Percentiles rank a stretch among this genome's conserved stretches.
These are phyloP conservation scores for Scopulariopsis brevicaulis DNA, from an alignment of 2,329 filamentous ascomycete genomes.

Conservation along the genomic window DNA sequence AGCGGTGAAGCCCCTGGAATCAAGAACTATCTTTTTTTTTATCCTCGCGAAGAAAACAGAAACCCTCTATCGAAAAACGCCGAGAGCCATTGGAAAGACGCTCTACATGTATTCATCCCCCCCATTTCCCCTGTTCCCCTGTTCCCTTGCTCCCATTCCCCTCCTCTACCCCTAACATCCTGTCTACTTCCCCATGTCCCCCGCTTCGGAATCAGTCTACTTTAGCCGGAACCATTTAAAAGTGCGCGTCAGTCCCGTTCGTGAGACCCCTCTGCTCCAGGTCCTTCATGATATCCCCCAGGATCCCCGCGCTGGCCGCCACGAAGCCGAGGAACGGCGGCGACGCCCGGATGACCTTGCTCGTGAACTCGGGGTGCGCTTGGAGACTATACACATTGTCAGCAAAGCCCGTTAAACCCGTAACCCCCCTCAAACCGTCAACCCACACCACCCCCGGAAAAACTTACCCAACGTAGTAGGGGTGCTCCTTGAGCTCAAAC, in stretches of 20 bases:
- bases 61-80: not conserved
- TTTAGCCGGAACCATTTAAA: not conserved
- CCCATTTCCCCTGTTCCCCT: not conserved
- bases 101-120: not conserved
- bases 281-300: slow-evolving; percentile 31
- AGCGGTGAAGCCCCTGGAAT: not conserved
- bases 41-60: not conserved
- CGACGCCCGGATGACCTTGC: slow-evolving; percentile 61
- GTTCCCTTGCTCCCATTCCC: no score
- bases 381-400: slow-evolving; percentile 55
- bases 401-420: no score
- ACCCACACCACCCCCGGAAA: not conserved
- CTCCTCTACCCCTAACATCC: not conserved
- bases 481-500: slow-evolving; percentile 71
- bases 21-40: no score
- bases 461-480: slow-evolving; percentile 53
- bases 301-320: slow-evolving; percentile 60
- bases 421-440: no score
- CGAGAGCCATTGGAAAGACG: not conserved
- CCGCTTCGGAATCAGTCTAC: not conserved
- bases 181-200: not conserved
- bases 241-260: slow-evolving; percentile 1
- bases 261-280: slow-evolving; percentile 9
- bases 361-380: slow-evolving; percentile 73
- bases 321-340: slow-evolving; percentile 72